Base-by-base conservation (phyloP, 495 filamentous ascomycete species). In the Hypoxylon intermedium region DNA sequence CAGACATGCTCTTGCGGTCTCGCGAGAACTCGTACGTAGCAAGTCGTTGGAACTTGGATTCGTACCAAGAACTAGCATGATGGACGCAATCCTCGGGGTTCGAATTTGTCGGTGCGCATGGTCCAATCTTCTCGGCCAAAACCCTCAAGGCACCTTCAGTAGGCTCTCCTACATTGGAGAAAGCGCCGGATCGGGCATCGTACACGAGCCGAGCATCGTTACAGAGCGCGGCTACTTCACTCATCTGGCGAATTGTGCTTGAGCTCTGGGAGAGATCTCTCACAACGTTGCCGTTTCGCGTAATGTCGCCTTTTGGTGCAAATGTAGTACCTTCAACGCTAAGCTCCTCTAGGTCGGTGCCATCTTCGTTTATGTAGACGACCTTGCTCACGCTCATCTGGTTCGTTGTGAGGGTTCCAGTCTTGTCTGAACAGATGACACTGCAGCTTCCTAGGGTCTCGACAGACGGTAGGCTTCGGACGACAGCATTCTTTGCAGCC, bases 361-460 rank as follows among this genome's bases (percentile, higher is more conserved):
- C 92, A 46, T 83, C 77, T 55, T 86, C 81, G 63, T 81, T 87
- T 66, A 99, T 77, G 70, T 90, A 90, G 23, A 97, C 89, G 34
- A 97, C 80, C 75, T 93, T 96, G 72, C 86, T 93, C 48, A 97
- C 95, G 68, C 94, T 97, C 95, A 99, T 99, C 75, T 99, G 92
- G 77, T 98, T 99, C 30, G 95, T 99, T 20, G 95, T 99, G 70
- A 99, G 77, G 18, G 95, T 99, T 60, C 95, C 95, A 1, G 95
- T 99, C 81, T 99, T 99, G 78, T 99, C 95, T n/a, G 95, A 99
- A 78, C 95, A 99, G 70, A 99, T 96, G 50, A 99, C 92, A 69
- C 94, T 98, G 81, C 95, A 99, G 82, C 95, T 98, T 67, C 95
- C 95, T 33, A 99, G 79, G 9, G 95, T 99, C 75, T 99, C 95